Base-by-base conservation (phyloP, 208 protist genomes). In the Acanthamoeba lenticulata region DNA sequence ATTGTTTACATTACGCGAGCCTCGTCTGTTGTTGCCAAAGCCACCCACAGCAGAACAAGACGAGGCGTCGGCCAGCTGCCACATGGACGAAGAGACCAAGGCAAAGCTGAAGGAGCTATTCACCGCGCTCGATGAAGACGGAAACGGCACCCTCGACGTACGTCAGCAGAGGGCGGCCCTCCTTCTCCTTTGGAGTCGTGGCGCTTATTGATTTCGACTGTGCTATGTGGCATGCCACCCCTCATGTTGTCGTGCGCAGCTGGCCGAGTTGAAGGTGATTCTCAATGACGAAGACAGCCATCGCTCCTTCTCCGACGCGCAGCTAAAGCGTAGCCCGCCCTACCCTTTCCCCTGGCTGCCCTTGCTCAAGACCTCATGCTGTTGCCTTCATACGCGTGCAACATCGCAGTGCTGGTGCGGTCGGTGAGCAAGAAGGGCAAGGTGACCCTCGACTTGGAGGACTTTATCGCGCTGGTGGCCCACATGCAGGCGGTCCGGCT, bases 21-120 rank as follows among this genome's bases (percentile, higher is more conserved):
- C n/a, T n/a, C n/a, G n/a, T n/a, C n/a, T n/a, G n/a, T n/a, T n/a
- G n/a, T n/a, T n/a, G n/a, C n/a, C n/a, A n/a, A n/a, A n/a, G n/a
- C n/a, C n/a, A n/a, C n/a, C n/a, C n/a, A n/a, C n/a, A n/a, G n/a
- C n/a, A n/a, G n/a, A n/a, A n/a, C n/a, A n/a, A n/a, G n/a, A n/a
- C n/a, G n/a, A n/a, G n/a, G n/a, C n/a, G n/a, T n/a, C n/a, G n/a
- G n/a, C n/a, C n/a, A n/a, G n/a, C n/a, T n/a, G n/a, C n/a, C n/a
- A n/a, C n/a, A n/a, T 77, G 32, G 67, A 77, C 67, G 67, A 42
- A 36, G 34, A n/a, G 34, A 29, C 36, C 2, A 77, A 44, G 67
- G 67, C 67, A 0, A 77, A 45, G 67, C 38, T 77, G 67, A 77
- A 45, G 67, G 67, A 77, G 67, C 38, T 77, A 36, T 77, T 77